Evolutionary conservation across 345 rosid species (phyloP).

Genomic region (Isatis tinctoria): DNA sequence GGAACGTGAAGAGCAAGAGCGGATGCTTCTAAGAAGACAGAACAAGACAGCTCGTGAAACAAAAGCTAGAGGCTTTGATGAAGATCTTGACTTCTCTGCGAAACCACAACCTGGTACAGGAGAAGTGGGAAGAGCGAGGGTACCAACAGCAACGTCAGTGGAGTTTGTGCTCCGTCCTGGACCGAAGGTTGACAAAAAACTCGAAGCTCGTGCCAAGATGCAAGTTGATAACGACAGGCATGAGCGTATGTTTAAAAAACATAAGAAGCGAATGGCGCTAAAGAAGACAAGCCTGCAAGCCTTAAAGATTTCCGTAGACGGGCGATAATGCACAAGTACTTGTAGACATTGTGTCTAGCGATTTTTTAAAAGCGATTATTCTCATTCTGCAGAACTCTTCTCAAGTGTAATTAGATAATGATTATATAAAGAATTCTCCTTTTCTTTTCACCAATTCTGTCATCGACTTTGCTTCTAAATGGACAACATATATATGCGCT

Average conservation of each 20-base stretch:
- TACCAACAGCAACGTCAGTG: conserved; percentile 73
- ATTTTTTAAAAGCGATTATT: background rate
- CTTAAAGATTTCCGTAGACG: conserved; percentile 61
- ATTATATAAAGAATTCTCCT: too few relatives aligned
- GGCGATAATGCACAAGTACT: conserved; percentile 68
- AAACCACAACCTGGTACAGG: conserved; percentile 36
- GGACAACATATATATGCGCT: background rate
- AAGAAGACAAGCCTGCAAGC: conserved; percentile 70
- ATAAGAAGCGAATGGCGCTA: conserved; percentile 49
- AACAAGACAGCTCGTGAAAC: conserved; percentile 36
- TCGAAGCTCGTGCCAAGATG: conserved; percentile 51
- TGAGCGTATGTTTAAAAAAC: conserved; percentile 44
- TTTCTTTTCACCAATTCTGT: too few relatives aligned
- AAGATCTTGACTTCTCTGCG: conserved; percentile 54
- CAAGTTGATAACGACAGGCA: background rate
- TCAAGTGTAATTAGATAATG: too few relatives aligned
- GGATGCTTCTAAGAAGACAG: conserved; percentile 35
- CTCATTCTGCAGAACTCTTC: background rate
- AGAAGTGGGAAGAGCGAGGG: conserved; percentile 46
- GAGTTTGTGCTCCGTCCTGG: conserved; percentile 75
- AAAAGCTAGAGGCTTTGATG: conserved; percentile 58
- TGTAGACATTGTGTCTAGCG: background rate
- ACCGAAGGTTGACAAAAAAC: conserved; percentile 57
- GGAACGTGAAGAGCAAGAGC: conserved; percentile 51
- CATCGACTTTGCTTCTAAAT: background rate